phyloP scores from a whole-genome alignment of 2,329 filamentous ascomycete genomes.

The Aspergillus aculeatinus region DNA sequence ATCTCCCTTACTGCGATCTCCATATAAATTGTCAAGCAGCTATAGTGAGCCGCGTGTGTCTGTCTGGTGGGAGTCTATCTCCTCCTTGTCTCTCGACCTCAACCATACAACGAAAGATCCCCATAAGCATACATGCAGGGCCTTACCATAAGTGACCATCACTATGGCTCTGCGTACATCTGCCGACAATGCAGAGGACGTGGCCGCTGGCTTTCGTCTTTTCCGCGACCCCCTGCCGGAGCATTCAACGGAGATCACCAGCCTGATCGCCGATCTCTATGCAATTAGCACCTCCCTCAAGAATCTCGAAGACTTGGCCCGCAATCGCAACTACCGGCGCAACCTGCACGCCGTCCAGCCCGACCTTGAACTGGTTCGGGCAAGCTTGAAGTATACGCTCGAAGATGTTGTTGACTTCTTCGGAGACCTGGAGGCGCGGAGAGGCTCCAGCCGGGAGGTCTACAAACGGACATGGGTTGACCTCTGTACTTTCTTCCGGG shows the following conservation, averaged over 20 bases:
- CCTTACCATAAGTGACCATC: constrained; percentile 11
- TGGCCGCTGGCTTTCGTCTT: constrained; percentile 50
- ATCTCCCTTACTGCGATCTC: background rate
- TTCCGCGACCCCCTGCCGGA: constrained; percentile 54
- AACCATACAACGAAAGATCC: background rate
- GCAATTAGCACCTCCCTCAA: constrained; percentile 53
- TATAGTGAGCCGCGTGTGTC: background rate
- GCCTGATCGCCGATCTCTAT: constrained; percentile 55
- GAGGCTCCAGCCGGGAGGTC: constrained; percentile 29
- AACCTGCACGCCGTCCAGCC: constrained; percentile 42
- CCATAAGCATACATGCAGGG: constrained; percentile 12
- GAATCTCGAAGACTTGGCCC: constrained; percentile 47
- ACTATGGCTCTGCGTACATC: constrained; percentile 44
- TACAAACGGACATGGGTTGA: constrained; percentile 54
- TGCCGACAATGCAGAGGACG: constrained; percentile 53
- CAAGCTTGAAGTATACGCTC: constrained; percentile 53
- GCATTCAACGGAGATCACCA: constrained; percentile 53
- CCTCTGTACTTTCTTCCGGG: constrained; percentile 47
- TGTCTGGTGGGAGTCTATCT: background rate
- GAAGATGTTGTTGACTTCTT: constrained; percentile 51
- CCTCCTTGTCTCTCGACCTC: background rate
- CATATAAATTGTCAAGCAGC: constrained; percentile 1
- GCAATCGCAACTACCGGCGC: constrained; percentile 39
- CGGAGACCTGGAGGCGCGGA: constrained; percentile 36
- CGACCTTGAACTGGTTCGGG: constrained; percentile 51